Conservation (phyloP, 1,284 basidiomycete genomes). For the Testicularia cyperi region DNA sequence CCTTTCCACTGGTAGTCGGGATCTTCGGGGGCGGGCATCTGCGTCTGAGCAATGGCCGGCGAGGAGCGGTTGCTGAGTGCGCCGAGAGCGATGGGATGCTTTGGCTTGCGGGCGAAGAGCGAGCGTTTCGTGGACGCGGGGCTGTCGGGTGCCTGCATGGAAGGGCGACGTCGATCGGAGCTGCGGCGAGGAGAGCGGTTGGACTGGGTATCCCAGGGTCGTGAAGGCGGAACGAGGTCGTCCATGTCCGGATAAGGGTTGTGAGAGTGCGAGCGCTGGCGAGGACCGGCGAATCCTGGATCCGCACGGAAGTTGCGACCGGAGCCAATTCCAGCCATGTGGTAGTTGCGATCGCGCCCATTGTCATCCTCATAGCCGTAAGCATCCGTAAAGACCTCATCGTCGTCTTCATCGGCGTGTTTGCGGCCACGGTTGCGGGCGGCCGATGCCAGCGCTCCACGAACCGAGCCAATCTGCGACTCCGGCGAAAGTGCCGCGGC, state of each 20-base stretch:
- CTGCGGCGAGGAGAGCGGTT: not conserved
- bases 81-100: no score
- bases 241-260: slow-evolving; percentile 22
- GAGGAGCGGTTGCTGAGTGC: slow-evolving; percentile 23
- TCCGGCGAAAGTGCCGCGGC: no score
- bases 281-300: not conserved
- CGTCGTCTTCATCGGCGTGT: not conserved
- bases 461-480: slow-evolving; percentile 4
- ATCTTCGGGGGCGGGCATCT: slow-evolving; percentile 27
- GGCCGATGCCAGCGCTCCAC: slow-evolving; percentile 16
- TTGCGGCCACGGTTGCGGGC: not conserved
- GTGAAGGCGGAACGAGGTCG: slow-evolving; percentile 20
- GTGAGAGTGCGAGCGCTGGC: not conserved
- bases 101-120: not conserved
- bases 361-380: not conserved
- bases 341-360: not conserved
- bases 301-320: not conserved
- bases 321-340: not conserved
- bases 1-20: slow-evolving; percentile 34
- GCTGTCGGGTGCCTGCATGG: no score
- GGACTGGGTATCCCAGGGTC: slow-evolving; percentile 10
- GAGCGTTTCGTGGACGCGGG: no score
- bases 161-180: no score
- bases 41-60: slow-evolving; percentile 19
- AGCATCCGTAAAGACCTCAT: no score